These are phyloP conservation scores for Silene coronaria DNA, from an alignment of 179 eudicot species.

Conservation along the genomic window DNA sequence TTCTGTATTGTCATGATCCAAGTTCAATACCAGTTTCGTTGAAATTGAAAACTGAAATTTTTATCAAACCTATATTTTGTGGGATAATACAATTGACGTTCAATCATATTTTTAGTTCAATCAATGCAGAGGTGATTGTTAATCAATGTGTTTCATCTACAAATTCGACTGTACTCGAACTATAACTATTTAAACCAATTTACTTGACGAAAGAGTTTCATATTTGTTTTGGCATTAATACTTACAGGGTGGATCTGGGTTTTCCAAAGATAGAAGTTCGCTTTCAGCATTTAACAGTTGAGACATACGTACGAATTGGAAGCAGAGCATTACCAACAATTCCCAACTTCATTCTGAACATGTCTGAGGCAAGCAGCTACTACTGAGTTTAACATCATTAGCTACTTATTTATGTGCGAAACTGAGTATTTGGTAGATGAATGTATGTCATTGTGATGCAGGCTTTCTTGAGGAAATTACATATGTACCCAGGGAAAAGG, in stretches of 20 bases:
- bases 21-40: not conserved
- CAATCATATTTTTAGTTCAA: not conserved
- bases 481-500: conserved; percentile 51
- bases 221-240: not conserved
- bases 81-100: not conserved
- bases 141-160: not conserved
- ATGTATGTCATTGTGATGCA: conserved; percentile 26
- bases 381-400: not conserved
- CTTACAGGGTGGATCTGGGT: conserved; percentile 65
- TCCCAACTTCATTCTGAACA: conserved; percentile 75
- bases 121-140: not conserved
- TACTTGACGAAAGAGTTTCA: not conserved
- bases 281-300: conserved; percentile 69
- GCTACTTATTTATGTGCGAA: not conserved
- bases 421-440: not conserved
- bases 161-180: not conserved
- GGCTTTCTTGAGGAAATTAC: conserved; percentile 68
- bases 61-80: not conserved
- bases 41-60: not conserved
- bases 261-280: conserved; percentile 85
- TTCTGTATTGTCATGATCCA: not conserved
- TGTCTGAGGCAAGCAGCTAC: conserved; percentile 55
- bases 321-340: conserved; percentile 92
- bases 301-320: conserved; percentile 66
- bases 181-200: not conserved